Base-by-base conservation (phyloP, 805 yeast species). In the Zygoascus tannicola region DNA sequence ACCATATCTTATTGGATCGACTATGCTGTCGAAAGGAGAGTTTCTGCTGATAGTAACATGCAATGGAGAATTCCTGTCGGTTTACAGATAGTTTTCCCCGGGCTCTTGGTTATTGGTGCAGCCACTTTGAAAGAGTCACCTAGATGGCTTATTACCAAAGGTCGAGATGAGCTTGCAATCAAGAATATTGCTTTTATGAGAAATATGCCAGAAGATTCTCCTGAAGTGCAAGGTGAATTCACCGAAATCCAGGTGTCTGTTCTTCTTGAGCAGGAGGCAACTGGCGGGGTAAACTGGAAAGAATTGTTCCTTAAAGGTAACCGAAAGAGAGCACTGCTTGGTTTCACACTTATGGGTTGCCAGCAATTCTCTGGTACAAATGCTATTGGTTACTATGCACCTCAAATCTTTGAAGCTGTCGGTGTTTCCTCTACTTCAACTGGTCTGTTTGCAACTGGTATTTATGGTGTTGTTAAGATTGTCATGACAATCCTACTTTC, bases 31-130 rank as follows among this genome's bases (percentile, higher is more conserved):
- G 69, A 75, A 2, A 46, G 71, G 32, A 73, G 73, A 49, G 54
- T 72, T 30, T 44, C 50, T 7, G 57, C 63, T 16, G 60, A 65
- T 35, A 54, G 49, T 12, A 75, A 72, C 56, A 74, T 78, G 55
- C 78, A 73, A 51, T 76, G 81, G 81, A 64, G 71, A 28, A 56
- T 67, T 38, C 79, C 80, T 18, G 68, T 83, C 32, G 66, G 76
- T 55, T 33, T 82, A 63, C 69, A 73, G 64, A 62, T 73, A 59
- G 50, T 80, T 57, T 69, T 86, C 58, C 67, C 71, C 52, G 26
- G 69, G 52, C 21, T 80, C 49, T 50, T 75, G 58, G 52, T 67
- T 49, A 18, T 73, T 51, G 66, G 74, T 56, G 46, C 76, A 52
- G 40, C 57, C 34, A 44, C 62, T 44, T 52, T 66, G 28, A 57